Evolutionary conservation across 371 early-diverging fungal genomes (phyloP).

Genomic region (Mucor sp.): DNA sequence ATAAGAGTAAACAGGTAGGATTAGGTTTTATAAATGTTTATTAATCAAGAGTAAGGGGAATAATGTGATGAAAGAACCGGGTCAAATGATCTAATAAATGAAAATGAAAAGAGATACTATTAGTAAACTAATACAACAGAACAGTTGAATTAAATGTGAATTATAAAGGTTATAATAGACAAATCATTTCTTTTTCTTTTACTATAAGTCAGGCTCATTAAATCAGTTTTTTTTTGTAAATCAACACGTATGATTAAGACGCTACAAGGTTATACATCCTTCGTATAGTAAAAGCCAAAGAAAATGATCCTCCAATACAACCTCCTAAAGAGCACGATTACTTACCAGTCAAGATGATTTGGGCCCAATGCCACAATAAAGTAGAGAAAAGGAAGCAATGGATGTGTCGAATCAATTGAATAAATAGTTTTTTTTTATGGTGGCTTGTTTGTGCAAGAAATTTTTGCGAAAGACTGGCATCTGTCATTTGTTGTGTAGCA

Average conservation of each 20-base stretch:
- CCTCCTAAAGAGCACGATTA: not conserved
- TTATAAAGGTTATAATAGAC: not conserved
- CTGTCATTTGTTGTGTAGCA: too few species aligned
- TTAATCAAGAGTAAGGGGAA: too few species aligned
- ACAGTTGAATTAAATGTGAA: not conserved
- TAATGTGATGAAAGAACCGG: too few species aligned
- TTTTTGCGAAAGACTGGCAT: too few species aligned
- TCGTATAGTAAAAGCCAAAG: slow-evolving; percentile 5
- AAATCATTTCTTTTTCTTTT: not conserved
- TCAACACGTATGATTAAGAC: slow-evolving; percentile 33
- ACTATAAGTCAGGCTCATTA: slow-evolving; percentile 34
- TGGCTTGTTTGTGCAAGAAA: too few species aligned
- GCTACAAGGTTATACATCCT: slow-evolving; percentile 15
- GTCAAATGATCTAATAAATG: not conserved
- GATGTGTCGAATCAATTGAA: too few species aligned
- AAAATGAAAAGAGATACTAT: not conserved
- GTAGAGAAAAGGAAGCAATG: too few species aligned
- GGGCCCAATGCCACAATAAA: too few species aligned
- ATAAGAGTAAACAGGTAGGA: too few species aligned
- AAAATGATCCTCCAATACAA: not conserved
- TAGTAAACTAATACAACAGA: not conserved
- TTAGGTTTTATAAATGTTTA: too few species aligned
- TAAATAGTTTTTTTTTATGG: too few species aligned
- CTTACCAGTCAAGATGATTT: not conserved
- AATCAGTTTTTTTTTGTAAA: slow-evolving; percentile 34